These are phyloP conservation scores for Lunularia cruciata DNA, from an alignment of 225 moss, liverwort and hornwort genomes.

Conservation along the genomic window DNA sequence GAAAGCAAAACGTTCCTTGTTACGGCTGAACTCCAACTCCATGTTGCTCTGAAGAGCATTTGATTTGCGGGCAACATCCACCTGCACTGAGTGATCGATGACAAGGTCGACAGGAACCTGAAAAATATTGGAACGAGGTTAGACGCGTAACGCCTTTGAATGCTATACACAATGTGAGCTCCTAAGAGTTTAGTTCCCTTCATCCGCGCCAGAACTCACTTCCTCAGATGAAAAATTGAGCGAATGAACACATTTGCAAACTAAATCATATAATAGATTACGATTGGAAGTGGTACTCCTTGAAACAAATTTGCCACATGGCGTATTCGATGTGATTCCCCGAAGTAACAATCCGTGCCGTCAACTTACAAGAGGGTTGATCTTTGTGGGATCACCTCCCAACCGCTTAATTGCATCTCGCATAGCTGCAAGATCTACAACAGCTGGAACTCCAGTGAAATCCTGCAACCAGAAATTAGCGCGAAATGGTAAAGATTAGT, in stretches of 20 bases:
- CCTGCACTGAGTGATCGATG: slow-evolving; percentile 97
- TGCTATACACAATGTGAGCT: too few relatives aligned
- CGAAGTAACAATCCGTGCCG: background rate
- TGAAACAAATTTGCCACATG: too few relatives aligned
- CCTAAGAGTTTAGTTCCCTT: too few relatives aligned
- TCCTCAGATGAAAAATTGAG: too few relatives aligned
- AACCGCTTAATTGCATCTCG: slow-evolving; percentile 87
- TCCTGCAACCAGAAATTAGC: slow-evolving; percentile 67
- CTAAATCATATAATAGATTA: too few relatives aligned
- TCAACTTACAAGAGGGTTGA: slow-evolving; percentile 78
- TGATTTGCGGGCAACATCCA: slow-evolving; percentile 70
- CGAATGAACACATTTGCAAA: too few relatives aligned
- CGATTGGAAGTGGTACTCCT: too few relatives aligned
- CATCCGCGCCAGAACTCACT: too few relatives aligned
- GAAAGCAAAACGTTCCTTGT: slow-evolving; percentile 91
- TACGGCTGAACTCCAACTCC: slow-evolving; percentile 86
- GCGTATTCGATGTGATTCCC: too few relatives aligned
- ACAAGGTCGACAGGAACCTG: slow-evolving; percentile 97
- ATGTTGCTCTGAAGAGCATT: slow-evolving; percentile 79
- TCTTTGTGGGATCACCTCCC: slow-evolving; percentile 85
- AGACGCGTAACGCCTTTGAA: background rate
- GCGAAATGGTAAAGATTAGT: too few relatives aligned
- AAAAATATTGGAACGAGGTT: background rate
- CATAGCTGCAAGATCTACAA: slow-evolving; percentile 94
- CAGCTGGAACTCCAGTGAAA: slow-evolving; percentile 94